These are phyloP conservation scores for Quercus suber DNA, from an alignment of 306 rosid genomes.

Conservation along the genomic window DNA sequence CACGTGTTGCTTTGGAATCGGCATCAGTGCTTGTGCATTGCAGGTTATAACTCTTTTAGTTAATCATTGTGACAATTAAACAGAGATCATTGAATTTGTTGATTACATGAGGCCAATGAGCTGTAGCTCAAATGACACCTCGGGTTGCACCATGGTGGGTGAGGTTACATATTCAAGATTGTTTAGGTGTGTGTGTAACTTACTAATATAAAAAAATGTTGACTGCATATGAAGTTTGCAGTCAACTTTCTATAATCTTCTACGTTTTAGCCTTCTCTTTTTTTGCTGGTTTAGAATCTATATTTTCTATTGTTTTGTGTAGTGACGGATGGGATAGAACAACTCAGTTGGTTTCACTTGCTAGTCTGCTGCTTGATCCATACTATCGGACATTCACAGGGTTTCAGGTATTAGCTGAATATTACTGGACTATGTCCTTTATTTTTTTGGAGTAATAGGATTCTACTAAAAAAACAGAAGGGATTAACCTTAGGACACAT, in stretches of 20 bases:
- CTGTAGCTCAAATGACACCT: too few relatives aligned
- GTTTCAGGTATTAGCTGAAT: constrained; percentile 71
- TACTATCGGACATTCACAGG: constrained; percentile 84
- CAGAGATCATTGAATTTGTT: not conserved
- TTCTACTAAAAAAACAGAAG: not conserved
- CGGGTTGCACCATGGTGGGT: too few relatives aligned
- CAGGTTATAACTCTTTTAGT: constrained; percentile 50
- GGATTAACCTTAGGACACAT: not conserved
- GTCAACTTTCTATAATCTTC: not conserved
- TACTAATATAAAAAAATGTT: not conserved
- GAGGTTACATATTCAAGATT: too few relatives aligned
- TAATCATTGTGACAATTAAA: constrained; percentile 13
- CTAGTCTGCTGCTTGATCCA: constrained; percentile 93
- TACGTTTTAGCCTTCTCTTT: not conserved
- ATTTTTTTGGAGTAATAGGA: not conserved
- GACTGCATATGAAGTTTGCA: not conserved
- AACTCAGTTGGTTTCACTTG: constrained; percentile 87
- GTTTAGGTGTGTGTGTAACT: too few relatives aligned
- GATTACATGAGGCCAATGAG: too few relatives aligned
- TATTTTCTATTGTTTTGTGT: constrained; percentile 21
- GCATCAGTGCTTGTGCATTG: constrained; percentile 98
- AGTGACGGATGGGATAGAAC: constrained; percentile 99
- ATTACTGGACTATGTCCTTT: constrained; percentile 19
- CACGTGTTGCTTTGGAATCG: constrained; percentile 81
- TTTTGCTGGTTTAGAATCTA: constrained; percentile 12